These are phyloP conservation scores for Ilex asprella DNA, from an alignment of 257 asterid genomes.

Conservation along the genomic window DNA sequence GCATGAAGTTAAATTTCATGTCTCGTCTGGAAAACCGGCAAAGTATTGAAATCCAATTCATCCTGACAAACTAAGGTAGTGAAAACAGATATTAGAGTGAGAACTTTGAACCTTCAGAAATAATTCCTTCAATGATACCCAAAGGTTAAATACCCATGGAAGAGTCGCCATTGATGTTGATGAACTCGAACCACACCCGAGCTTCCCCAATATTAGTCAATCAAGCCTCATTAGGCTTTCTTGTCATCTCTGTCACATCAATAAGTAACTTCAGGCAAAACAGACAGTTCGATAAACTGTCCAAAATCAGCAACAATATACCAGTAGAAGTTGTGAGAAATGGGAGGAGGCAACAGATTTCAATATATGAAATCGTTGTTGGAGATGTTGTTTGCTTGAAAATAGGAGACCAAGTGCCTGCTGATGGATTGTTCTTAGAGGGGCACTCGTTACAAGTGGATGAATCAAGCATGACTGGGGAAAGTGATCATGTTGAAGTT, in stretches of 20 bases:
- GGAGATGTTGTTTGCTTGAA: constrained; percentile 41
- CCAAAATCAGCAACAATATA: constrained; percentile 21
- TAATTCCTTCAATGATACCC: no score
- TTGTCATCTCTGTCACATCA: constrained; percentile 25
- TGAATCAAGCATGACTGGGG: constrained; percentile 38
- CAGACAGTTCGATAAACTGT: constrained; percentile 25
- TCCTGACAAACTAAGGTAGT: no score
- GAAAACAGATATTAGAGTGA: no score
- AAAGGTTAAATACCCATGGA: no score
- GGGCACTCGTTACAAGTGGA: constrained; percentile 35
- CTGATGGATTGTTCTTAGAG: constrained; percentile 36
- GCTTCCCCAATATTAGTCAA: no score
- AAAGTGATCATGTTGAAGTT: constrained; percentile 30
- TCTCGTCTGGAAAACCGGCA: no score
- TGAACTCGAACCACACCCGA: no score
- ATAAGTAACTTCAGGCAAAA: constrained; percentile 28
- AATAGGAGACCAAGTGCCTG: constrained; percentile 48
- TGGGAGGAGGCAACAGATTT: constrained; percentile 10
- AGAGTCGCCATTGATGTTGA: no score
- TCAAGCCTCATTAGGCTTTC: no score
- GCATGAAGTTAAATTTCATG: no score
- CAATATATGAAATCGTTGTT: constrained; percentile 32
- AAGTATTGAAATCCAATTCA: no score
- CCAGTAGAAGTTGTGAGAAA: constrained; percentile 17
- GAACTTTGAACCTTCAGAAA: no score